Conservation (phyloP, 805 yeast genomes). For the Saccharomyces paradoxus region DNA sequence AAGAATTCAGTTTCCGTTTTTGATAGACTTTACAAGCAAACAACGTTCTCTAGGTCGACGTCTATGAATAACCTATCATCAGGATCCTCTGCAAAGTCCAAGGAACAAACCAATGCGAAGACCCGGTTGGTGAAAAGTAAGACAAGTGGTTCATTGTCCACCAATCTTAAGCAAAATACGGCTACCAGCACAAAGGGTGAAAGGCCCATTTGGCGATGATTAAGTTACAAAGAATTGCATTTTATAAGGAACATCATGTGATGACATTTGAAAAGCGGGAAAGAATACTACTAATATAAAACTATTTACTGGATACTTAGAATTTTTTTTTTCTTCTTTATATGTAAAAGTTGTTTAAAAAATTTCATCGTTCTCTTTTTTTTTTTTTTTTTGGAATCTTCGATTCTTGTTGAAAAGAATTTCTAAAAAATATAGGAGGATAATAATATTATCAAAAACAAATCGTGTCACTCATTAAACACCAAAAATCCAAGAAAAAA, state of each 20-base stretch:
- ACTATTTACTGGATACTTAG: not conserved
- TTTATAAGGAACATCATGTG: not conserved
- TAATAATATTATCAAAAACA: conserved; percentile 1
- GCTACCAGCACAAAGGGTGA: not conserved
- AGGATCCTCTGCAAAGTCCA: not conserved
- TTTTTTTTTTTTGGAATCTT: not conserved
- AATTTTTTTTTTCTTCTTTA: not conserved
- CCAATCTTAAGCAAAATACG: not conserved
- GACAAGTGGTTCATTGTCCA: conserved; percentile 10
- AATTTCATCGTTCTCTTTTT: not conserved
- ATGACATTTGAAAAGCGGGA: not conserved
- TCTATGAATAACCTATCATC: conserved; percentile 13
- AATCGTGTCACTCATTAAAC: not conserved
- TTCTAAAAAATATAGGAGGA: not conserved
- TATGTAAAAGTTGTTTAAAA: conserved; percentile 1
- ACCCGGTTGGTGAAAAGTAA: conserved; percentile 10
- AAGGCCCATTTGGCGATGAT: conserved; percentile 13
- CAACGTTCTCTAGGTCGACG: conserved; percentile 15
- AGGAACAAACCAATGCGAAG: not conserved
- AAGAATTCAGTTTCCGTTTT: conserved; percentile 15
- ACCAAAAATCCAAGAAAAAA: not conserved
- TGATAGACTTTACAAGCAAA: conserved; percentile 20
- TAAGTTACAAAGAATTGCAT: not conserved
- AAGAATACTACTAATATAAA: not conserved
- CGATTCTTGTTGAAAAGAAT: not conserved